Percentiles rank a stretch among this genome's conserved stretches.
phyloP scores from a whole-genome alignment of 768 basidiomycete species.

The Pulveroboletus sp. region DNA sequence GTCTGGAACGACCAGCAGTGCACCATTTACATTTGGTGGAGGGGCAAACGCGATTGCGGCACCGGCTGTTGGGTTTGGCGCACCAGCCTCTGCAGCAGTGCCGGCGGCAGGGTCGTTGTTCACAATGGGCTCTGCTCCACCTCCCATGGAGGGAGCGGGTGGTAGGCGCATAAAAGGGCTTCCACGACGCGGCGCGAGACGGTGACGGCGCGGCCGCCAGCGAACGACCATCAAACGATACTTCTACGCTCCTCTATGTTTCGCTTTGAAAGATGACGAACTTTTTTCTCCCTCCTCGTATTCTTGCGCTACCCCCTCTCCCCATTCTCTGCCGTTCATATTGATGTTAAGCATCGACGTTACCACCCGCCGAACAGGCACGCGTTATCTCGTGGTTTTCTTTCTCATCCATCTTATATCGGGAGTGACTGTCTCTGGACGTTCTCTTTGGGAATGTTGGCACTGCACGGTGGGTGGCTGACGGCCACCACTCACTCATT shows the following conservation, averaged over 20 bases:
- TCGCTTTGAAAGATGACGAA: constrained; percentile 10
- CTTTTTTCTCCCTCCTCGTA: constrained; percentile 6
- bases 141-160: constrained; percentile 33
- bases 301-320: constrained; percentile 24
- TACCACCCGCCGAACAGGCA: constrained; percentile 6
- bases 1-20: constrained; percentile 23
- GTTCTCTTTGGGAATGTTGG: constrained; percentile 11
- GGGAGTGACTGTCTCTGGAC: constrained; percentile 11
- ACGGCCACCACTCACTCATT: constrained; percentile 22
- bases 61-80: constrained; percentile 39
- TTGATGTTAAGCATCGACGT: constrained; percentile 26
- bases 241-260: constrained; percentile 2
- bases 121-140: constrained; percentile 56
- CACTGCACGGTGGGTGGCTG: constrained; percentile 24
- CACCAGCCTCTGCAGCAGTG: constrained; percentile 32
- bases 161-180: constrained; percentile 50
- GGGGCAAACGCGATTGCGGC: constrained; percentile 31
- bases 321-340: constrained; percentile 2
- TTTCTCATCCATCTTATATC: constrained; percentile 1
- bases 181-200: constrained; percentile 39
- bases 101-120: constrained; percentile 39
- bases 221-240: constrained; percentile 9
- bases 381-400: constrained; percentile 4
- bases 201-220: constrained; percentile 15
- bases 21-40: constrained; percentile 37